Percentiles rank a stretch among this genome's conserved stretches.
Conservation (phyloP, 2,329 filamentous ascomycete genomes). For the Sarocladiaceae sp. region DNA sequence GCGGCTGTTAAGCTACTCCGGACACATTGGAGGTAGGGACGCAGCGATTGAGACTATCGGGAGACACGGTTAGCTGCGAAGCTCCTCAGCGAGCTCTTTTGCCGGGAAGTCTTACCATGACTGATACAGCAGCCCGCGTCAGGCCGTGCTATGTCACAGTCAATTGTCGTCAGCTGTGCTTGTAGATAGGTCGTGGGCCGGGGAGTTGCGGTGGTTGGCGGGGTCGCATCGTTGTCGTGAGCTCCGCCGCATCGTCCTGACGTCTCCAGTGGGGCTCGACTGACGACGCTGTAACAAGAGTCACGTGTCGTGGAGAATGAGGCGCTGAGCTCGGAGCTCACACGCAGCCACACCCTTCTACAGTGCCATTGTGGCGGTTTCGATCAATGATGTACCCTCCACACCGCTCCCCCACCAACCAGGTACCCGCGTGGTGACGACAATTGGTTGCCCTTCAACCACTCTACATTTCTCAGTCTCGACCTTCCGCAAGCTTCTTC, state of each 20-base stretch:
- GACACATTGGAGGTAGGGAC: constrained; percentile 94
- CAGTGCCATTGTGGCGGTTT: neutral
- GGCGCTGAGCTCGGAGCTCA: constrained; percentile 5
- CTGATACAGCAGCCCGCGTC: constrained; percentile 8
- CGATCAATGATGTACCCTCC: neutral
- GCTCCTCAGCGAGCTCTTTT: neutral
- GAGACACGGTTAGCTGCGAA: neutral
- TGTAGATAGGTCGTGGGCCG: constrained; percentile 1
- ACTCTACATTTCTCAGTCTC: neutral
- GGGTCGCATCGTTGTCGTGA: constrained; percentile 20
- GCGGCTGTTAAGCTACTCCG: constrained; percentile 91
- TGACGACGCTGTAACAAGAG: constrained; percentile 4
- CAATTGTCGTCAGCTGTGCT: constrained; percentile 3
- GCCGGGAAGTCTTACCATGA: constrained; percentile 10
- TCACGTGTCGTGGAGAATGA: constrained; percentile 10
- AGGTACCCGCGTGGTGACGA: constrained; percentile 13
- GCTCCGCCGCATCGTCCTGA: constrained; percentile 24
- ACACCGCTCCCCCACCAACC: constrained; percentile 9
- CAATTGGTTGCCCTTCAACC: constrained; percentile 1
- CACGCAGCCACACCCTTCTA: neutral
- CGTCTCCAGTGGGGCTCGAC: constrained; percentile 27
- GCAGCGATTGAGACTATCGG: constrained; percentile 86
- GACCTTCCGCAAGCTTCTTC: constrained; percentile 2
- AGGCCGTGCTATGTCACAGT: constrained; percentile 10
- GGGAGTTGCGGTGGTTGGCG: constrained; percentile 15